Conservation (phyloP, 2,329 filamentous ascomycete species). For the Zymoseptoria brevis region DNA sequence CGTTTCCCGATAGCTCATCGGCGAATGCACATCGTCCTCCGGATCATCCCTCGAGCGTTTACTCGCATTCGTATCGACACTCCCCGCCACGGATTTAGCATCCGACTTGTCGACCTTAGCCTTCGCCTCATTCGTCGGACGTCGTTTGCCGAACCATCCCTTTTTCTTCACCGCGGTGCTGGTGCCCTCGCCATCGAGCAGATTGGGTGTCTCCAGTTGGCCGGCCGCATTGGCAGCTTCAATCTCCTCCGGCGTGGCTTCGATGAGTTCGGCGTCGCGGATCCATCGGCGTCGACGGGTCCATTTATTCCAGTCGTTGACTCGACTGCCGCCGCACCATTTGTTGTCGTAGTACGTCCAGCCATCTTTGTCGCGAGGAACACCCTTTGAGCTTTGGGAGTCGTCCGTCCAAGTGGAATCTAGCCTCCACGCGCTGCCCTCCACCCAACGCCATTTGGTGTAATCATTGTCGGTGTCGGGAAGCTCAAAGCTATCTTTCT, state of each 20-base stretch:
- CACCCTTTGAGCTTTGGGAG: conserved; percentile 23
- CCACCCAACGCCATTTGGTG: conserved; percentile 71
- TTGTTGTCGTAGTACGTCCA: conserved; percentile 99
- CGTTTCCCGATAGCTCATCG: conserved; percentile 44
- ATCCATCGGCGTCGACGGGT: conserved; percentile 93
- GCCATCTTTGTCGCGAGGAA: conserved; percentile 53
- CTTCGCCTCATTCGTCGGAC: conserved; percentile 12
- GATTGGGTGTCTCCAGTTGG: conserved; percentile 4
- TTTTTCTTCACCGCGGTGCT: conserved; percentile 18
- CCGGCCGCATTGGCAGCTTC: conserved; percentile 3
- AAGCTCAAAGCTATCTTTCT: conserved; percentile 63
- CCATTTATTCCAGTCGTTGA: conserved; percentile 91
- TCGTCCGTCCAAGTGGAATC: conserved; percentile 58
- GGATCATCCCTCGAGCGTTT: conserved; percentile 29
- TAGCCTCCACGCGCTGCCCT: conserved; percentile 77
- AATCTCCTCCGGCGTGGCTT: conserved; percentile 40
- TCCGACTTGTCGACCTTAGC: conserved; percentile 17
- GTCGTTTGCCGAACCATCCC: conserved; percentile 22
- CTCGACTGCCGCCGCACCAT: conserved; percentile 84
- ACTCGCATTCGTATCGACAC: conserved; percentile 18
- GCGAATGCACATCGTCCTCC: conserved; percentile 42
- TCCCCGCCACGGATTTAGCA: conserved; percentile 16
- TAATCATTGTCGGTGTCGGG: conserved; percentile 58
- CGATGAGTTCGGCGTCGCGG: conserved; percentile 89
- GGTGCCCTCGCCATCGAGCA: conserved; percentile 14